Conservation (phyloP, 345 rosid genomes). For the Brassica cretica region DNA sequence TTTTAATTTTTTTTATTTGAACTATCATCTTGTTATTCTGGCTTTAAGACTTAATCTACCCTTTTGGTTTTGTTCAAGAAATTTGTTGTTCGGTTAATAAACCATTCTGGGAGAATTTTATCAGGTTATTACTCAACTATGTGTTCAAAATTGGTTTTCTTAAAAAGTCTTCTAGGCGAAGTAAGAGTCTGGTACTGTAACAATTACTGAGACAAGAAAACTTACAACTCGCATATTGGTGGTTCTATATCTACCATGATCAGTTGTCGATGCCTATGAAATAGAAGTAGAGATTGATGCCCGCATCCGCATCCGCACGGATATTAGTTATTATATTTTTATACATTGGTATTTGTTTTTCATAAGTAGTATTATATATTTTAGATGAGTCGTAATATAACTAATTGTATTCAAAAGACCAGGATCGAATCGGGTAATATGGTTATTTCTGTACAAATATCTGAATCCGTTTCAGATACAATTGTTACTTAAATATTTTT, state of each 20-base stretch:
- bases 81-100: not conserved
- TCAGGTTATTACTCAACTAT: not conserved
- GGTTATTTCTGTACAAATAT: no score
- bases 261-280: not conserved
- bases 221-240: not conserved
- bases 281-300: no score
- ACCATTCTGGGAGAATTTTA: not conserved
- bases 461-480: no score
- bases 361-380: no score
- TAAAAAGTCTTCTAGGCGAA: not conserved
- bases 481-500: no score
- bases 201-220: not conserved
- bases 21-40: not conserved
- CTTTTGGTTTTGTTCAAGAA: not conserved
- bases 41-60: conserved; percentile 1
- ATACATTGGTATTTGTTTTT: no score
- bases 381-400: no score
- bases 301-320: no score
- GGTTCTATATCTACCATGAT: not conserved
- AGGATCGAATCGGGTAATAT: no score
- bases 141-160: not conserved
- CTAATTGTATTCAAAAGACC: no score
- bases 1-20: not conserved
- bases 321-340: no score
- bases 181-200: not conserved